Percentiles rank a stretch among this genome's conserved stretches.
phyloP scores from a whole-genome alignment of 331 rosid genomes.

The Stylosanthes scabra region DNA sequence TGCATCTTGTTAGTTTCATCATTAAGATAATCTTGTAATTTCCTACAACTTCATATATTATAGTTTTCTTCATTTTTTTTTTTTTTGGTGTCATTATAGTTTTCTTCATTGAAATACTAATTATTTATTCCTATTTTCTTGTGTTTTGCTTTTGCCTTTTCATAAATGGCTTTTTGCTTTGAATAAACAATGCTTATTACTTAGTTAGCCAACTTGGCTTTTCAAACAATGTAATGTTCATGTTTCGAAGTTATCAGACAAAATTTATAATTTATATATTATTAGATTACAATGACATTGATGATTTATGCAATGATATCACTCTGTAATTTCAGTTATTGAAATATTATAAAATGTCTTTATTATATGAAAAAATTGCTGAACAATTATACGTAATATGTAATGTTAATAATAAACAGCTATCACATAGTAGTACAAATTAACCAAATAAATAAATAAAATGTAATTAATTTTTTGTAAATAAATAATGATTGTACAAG shows the following conservation, averaged over 20 bases:
- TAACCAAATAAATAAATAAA: background rate
- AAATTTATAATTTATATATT: background rate
- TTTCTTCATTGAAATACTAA: background rate
- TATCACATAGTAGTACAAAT: background rate
- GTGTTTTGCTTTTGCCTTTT: background rate
- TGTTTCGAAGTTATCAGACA: background rate
- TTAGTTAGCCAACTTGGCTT: background rate
- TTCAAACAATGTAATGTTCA: background rate
- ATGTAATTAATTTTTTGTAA: no score
- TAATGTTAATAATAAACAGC: background rate
- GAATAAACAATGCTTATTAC: background rate
- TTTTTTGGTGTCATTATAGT: no score
- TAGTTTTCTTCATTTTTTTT: no score
- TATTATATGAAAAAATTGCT: no score
- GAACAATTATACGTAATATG: no score
- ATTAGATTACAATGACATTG: background rate
- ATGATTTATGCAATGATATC: background rate
- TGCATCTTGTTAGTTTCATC: background rate
- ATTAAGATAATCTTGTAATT: background rate
- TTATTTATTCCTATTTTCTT: background rate
- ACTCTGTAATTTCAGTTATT: background rate
- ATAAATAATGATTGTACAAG: background rate
- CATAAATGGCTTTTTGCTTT: background rate
- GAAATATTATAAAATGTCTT: background rate
- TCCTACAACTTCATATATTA: background rate